Base-by-base conservation (phyloP, 345 rosid genomes). In the Lepidium sativum region DNA sequence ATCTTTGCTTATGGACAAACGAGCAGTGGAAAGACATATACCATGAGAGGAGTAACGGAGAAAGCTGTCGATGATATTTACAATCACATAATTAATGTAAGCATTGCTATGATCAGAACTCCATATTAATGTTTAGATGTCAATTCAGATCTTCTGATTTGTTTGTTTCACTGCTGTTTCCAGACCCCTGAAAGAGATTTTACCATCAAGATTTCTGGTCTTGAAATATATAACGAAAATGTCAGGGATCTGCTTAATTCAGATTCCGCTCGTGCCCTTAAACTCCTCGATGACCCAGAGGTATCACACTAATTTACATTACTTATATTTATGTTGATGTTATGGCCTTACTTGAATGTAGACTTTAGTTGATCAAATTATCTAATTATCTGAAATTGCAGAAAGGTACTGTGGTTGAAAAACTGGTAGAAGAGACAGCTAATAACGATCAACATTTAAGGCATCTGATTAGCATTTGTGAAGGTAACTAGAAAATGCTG, bases 201-300 rank as follows among this genome's bases (percentile, higher is more conserved):
- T 75, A 79, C 84, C 4, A 86, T 95, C 25, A 91, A 83, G 81
- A 91, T 95, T 38, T 95, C 97, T 55, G 99, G 99, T 61, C 79
- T 95, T 18, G 99, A 95, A 68, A 95, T 95, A 41, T 95, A 95
- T 67, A 95, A 95, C 69, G 97, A 95, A 72, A 95, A 91, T 78
- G 97, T 88, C 8, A 80, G 79, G 68, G 99, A 95, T 80, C 71
- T 95, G 60, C 73, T 95, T 55, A 95, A 91, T 81, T 84, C 95
- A 32, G 99, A 95, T 56, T 84, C 92, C 8, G 95, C 91, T 1
- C 95, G 89, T 65, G 86, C 76, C 70, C 97, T 95, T 63, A 95
- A 95, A 82, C 96, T 95, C 80, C 86, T 88, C 9, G 99, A 91
- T 77, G 99, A 95, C 67, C 99, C 96, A n/a, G 99, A 95, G 96